Evolutionary conservation across 306 rosid species (phyloP).

Genomic region (Arachis hypogaea): DNA sequence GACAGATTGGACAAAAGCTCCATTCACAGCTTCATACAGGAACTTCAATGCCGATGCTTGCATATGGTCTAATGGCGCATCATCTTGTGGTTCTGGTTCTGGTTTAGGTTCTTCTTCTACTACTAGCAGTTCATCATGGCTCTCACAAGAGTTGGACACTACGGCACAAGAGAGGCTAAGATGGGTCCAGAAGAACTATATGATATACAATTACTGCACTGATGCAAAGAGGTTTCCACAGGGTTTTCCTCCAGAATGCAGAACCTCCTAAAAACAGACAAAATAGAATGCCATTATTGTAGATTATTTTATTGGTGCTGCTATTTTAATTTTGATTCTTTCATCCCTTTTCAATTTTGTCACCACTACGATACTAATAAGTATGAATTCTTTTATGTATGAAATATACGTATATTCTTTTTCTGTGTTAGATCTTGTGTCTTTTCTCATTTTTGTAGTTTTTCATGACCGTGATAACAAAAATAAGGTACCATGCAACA

Average conservation of each 20-base stretch:
- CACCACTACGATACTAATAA: slow-evolving; percentile 8
- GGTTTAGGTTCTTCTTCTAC: neutral
- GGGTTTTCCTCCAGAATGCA: slow-evolving; percentile 67
- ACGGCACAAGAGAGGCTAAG: slow-evolving; percentile 43
- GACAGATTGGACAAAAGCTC: too few species aligned
- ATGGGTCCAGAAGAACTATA: slow-evolving; percentile 69
- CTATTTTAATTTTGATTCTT: slow-evolving; percentile 32
- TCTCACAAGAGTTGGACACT: slow-evolving; percentile 50
- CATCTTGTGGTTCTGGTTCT: slow-evolving; percentile 52
- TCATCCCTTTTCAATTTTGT: slow-evolving; percentile 32
- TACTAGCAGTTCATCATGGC: slow-evolving; percentile 37
- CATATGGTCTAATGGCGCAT: slow-evolving; percentile 33
- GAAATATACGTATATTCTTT: neutral
- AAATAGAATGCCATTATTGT: slow-evolving; percentile 4
- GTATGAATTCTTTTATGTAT: neutral
- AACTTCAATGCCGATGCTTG: too few species aligned
- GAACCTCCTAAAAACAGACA: slow-evolving; percentile 17
- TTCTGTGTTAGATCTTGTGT: neutral
- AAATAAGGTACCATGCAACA: neutral
- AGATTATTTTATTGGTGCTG: slow-evolving; percentile 6
- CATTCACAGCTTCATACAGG: too few species aligned
- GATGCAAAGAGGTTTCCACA: slow-evolving; percentile 63
- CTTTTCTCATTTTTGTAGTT: neutral
- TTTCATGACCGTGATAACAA: neutral
- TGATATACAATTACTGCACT: slow-evolving; percentile 70